Evolutionary conservation across 352 stramenopile genomes (phyloP).

Genomic region (Phytophthora palmivora): DNA sequence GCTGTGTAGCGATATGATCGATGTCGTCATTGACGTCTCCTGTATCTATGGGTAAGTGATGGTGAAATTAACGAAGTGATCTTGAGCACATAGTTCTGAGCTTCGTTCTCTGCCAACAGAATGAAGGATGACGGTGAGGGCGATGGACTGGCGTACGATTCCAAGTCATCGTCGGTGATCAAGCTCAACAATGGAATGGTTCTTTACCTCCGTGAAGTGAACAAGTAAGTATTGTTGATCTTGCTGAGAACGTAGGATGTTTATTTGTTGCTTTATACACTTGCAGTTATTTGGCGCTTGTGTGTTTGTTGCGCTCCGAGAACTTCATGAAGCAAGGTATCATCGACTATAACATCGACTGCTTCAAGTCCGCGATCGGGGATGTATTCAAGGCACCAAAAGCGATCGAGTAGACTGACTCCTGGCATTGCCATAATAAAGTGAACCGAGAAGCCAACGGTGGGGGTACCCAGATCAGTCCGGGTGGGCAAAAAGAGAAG

Average conservation of each 20-base stretch:
- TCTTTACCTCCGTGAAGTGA: constrained; percentile 93
- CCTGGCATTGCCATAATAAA: neutral
- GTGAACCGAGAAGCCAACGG: neutral
- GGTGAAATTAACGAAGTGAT: neutral
- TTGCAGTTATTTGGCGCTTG: constrained; percentile 97
- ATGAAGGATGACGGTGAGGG: constrained; percentile 93
- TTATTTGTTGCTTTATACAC: constrained; percentile 19
- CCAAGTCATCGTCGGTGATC: constrained; percentile 96
- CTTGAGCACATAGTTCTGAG: neutral
- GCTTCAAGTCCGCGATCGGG: constrained; percentile 95
- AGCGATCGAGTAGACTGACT: constrained; percentile 46
- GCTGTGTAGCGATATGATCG: constrained; percentile 99
- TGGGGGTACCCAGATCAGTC: constrained; percentile 2
- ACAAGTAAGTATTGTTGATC: constrained; percentile 67
- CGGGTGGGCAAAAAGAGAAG: constrained; percentile 15
- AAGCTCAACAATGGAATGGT: constrained; percentile 98
- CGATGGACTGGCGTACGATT: constrained; percentile 95
- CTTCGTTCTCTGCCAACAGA: constrained; percentile 29
- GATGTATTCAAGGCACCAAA: constrained; percentile 86
- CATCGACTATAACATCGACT: constrained; percentile 99
- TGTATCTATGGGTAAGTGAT: constrained; percentile 96
- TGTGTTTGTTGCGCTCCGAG: constrained; percentile 96
- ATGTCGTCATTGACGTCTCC: constrained; percentile 99
- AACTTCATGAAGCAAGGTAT: constrained; percentile 98
- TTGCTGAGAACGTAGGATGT: neutral